phyloP scores from a whole-genome alignment of 164 flowering plant species.

The Paratinospora sagittata region DNA sequence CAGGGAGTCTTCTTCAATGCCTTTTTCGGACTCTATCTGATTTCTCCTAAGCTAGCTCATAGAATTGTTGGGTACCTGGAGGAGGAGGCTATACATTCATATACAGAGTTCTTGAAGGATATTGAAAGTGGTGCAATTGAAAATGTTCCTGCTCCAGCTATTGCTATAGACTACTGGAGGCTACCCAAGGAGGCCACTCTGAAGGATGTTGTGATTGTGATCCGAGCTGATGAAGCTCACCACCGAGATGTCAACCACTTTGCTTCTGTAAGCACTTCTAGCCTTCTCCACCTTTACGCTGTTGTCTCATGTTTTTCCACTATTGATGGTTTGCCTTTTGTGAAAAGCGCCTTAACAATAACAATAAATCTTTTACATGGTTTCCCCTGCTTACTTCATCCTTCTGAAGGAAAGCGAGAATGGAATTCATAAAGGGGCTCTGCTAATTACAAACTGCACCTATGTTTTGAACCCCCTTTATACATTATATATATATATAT shows the following conservation, averaged over 20 bases:
- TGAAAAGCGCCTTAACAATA: not conserved
- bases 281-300: not conserved
- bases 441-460: no score
- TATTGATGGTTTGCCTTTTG: not conserved
- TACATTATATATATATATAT: no score
- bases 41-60: constrained; percentile 80
- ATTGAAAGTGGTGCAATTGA: constrained; percentile 59
- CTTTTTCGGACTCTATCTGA: constrained; percentile 56
- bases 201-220: constrained; percentile 67
- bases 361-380: no score
- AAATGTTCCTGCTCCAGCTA: constrained; percentile 78
- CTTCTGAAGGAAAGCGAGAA: no score
- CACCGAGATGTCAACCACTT: constrained; percentile 92
- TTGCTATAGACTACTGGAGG: constrained; percentile 91
- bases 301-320: not conserved
- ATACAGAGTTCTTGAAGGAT: constrained; percentile 73
- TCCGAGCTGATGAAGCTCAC: constrained; percentile 91
- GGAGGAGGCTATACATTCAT: constrained; percentile 87
- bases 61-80: constrained; percentile 78
- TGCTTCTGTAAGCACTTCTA: constrained; percentile 59
- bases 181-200: constrained; percentile 65
- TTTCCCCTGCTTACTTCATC: no score
- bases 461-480: no score
- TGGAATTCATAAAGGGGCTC: no score
- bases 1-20: constrained; percentile 84